Evolutionary conservation across 176 grass and related monocot genomes (phyloP), one percentile per base, ranked within the genome.

Genomic region (Thalia dealbata): DNA sequence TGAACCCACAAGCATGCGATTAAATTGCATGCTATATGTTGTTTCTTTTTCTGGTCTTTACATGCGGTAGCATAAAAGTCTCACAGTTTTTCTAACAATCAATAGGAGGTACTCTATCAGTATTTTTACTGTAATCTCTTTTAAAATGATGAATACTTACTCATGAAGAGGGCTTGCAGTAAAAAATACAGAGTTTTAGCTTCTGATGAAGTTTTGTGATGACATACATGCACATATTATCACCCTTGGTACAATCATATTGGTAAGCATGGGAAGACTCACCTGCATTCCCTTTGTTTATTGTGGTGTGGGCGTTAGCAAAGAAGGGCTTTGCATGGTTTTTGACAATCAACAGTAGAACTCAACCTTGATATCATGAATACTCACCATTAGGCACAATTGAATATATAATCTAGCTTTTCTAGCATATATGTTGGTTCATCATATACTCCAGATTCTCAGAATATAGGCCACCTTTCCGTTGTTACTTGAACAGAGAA

Each of bases 1-100:
- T 16, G 79, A n/a, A 22, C 32, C n/a, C n/a, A n/a, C n/a, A n/a
- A 69, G 41, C 70, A 81, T 56, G 21, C 60, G 18, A 61, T 74
- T 27, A 58, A 74, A 42, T 21, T 35, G 72, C 10, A 23, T 65
- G 14, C 62, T 64, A 32, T 64, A 30, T 64, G 26, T 15, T 30
- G 14, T 64, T 22, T 14, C 14, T 26, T 64, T 64, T 12, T 30
- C 18, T 32, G 24, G n/a, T 38, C 24, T 62, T 28, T 30, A 64
- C 32, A 13, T 64, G 25, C 32, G 61, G 26, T 18, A 30, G 62
- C 28, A 32, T 61, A n/a, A n/a, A n/a, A 65, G 14, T 18, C 62
- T 32, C 30, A 13, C 62, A 65, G 35, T 26, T 35, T 30, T 65
- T 30, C 28, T 65, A 65, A 65, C 62, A 28, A 35, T 65, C 27